Conservation (phyloP, 2,329 filamentous ascomycete species). For the Hansfordia pulvinata region DNA sequence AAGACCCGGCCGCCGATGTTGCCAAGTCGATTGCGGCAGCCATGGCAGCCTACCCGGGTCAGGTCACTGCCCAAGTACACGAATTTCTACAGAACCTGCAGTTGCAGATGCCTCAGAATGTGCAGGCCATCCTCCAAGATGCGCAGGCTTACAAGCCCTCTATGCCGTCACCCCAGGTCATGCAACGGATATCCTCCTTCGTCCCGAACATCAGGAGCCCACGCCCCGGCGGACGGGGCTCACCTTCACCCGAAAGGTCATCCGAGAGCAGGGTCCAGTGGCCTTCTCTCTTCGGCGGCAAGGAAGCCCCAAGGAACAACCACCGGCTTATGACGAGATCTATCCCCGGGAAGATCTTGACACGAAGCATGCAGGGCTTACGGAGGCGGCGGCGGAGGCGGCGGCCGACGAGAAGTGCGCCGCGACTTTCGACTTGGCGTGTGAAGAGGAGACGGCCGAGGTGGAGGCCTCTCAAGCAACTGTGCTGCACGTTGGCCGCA, state of each 20-base stretch:
- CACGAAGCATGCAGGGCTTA: slow-evolving; percentile 43
- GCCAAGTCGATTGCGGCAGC: slow-evolving; percentile 50
- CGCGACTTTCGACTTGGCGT: slow-evolving; percentile 39
- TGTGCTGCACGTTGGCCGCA: slow-evolving; percentile 46
- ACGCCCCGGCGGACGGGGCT: slow-evolving; percentile 32
- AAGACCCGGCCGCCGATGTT: too few species aligned
- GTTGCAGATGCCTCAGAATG: slow-evolving; percentile 47
- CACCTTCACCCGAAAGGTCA: slow-evolving; percentile 25
- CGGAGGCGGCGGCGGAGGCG: slow-evolving; percentile 41
- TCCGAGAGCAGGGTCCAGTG: slow-evolving; percentile 57
- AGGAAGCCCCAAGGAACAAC: slow-evolving; percentile 27
- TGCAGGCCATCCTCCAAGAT: slow-evolving; percentile 48
- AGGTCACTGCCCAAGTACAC: slow-evolving; percentile 60
- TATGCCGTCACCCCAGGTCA: slow-evolving; percentile 42
- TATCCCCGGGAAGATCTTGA: slow-evolving; percentile 46
- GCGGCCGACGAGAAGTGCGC: slow-evolving; percentile 45
- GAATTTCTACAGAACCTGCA: slow-evolving; percentile 64
- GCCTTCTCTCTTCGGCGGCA: slow-evolving; percentile 34
- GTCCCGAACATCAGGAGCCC: slow-evolving; percentile 49
- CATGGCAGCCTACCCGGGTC: slow-evolving; percentile 59
- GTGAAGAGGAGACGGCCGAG: slow-evolving; percentile 19
- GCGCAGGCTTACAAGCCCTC: slow-evolving; percentile 63
- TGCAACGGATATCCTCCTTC: slow-evolving; percentile 58
- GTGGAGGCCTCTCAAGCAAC: slow-evolving; percentile 24
- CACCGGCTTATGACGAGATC: slow-evolving; percentile 69